These are phyloP conservation scores for Kickxella alabastrina DNA, from an alignment of 192 early-diverging fungal species.

Conservation along the genomic window DNA sequence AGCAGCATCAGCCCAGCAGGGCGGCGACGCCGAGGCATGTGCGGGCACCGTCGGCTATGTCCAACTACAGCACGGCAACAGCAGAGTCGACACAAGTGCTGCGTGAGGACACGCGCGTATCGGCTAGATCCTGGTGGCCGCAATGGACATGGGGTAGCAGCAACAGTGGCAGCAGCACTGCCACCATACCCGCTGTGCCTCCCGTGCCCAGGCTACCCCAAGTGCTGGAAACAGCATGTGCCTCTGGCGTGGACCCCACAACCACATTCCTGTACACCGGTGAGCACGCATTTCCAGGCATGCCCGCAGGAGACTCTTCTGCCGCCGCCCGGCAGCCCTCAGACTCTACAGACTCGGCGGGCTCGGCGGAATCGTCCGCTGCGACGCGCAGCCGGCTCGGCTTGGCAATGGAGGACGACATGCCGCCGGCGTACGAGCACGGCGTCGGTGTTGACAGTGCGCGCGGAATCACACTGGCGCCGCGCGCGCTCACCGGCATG, in stretches of 20 bases:
- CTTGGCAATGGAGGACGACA: slow-evolving; percentile 29
- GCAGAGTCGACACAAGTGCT: slow-evolving; percentile 27
- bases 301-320: background rate
- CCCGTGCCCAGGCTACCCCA: background rate
- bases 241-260: slow-evolving; percentile 20
- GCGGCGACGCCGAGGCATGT: background rate
- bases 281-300: slow-evolving; percentile 30
- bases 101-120: slow-evolving; percentile 36
- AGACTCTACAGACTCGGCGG: background rate
- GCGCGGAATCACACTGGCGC: slow-evolving; percentile 42
- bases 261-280: slow-evolving; percentile 45
- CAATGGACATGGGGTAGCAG: slow-evolving; percentile 18
- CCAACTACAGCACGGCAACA: slow-evolving; percentile 13
- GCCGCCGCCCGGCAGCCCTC: background rate
- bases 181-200: background rate
- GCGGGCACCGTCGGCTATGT: slow-evolving; percentile 25
- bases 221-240: background rate
- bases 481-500: slow-evolving; percentile 34
- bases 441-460: slow-evolving; percentile 34
- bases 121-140: slow-evolving; percentile 39
- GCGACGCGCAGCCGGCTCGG: slow-evolving; percentile 25
- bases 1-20: slow-evolving; percentile 4
- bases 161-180: background rate
- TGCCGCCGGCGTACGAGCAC: slow-evolving; percentile 40
- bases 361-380: background rate